phyloP scores from a whole-genome alignment of 495 filamentous ascomycete genomes.

The Penicillium riverlandense region DNA sequence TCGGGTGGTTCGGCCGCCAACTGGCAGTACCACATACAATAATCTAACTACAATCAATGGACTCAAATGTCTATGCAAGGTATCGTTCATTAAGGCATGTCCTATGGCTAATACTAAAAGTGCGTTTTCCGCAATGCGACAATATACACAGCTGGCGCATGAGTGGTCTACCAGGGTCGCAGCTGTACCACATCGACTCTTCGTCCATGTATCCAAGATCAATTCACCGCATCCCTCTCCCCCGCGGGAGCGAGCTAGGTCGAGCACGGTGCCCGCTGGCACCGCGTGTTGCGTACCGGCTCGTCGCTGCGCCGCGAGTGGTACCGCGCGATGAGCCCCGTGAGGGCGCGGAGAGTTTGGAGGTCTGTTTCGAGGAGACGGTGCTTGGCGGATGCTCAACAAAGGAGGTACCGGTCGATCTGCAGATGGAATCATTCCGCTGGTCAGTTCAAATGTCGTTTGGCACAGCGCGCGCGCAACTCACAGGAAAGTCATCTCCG shows the following conservation, averaged over 20 bases:
- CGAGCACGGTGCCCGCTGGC: conserved; percentile 21
- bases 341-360: conserved; percentile 48
- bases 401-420: conserved; percentile 93
- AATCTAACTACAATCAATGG: too few relatives aligned
- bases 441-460: conserved; percentile 8
- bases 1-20: conserved; percentile 4
- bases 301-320: conserved; percentile 1
- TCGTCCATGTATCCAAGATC: too few relatives aligned
- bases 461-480: conserved; percentile 15
- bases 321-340: conserved; percentile 22
- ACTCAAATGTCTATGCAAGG: neutral
- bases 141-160: too few relatives aligned
- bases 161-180: too few relatives aligned
- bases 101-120: too few relatives aligned
- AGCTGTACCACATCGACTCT: too few relatives aligned
- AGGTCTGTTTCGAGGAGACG: conserved; percentile 52
- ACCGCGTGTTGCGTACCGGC: conserved; percentile 12
- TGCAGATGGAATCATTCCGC: conserved; percentile 25
- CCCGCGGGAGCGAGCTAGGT: conserved; percentile 35
- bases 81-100: neutral
- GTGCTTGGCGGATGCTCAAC: conserved; percentile 73
- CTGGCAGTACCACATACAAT: too few relatives aligned
- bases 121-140: too few relatives aligned
- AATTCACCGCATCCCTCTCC: conserved; percentile 28
- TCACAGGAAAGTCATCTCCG: conserved; percentile 85